Conservation (phyloP, 73 alveolate species). For the Paramecium sonneborni region DNA sequence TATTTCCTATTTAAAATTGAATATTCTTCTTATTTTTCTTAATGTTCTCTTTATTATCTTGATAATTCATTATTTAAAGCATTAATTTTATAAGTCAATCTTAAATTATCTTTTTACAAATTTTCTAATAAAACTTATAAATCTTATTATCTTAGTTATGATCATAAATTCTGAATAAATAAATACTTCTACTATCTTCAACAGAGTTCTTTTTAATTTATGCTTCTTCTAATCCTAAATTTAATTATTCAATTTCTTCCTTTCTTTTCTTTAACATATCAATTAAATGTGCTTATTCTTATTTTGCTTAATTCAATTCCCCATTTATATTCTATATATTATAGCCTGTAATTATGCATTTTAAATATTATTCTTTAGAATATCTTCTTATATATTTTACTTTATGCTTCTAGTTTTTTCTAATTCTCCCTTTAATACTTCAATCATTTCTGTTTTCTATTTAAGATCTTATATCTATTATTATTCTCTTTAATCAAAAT, state of each 20-base stretch:
- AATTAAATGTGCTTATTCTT: neutral
- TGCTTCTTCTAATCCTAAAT: constrained; percentile 8
- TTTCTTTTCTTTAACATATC: constrained; percentile 30
- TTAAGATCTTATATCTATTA: neutral
- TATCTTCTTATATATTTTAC: constrained; percentile 1
- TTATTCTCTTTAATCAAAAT: constrained; percentile 37
- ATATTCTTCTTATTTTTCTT: constrained; percentile 22
- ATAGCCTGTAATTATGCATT: neutral
- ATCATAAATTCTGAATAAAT: neutral
- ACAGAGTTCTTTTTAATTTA: neutral
- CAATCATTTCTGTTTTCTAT: neutral
- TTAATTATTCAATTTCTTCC: constrained; percentile 18
- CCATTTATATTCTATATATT: neutral
- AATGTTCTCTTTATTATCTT: neutral
- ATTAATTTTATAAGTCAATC: neutral
- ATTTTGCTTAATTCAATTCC: constrained; percentile 5
- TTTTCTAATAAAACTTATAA: neutral
- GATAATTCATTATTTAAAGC: neutral
- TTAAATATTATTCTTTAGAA: neutral
- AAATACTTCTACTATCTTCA: constrained; percentile 36
- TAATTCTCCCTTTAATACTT: neutral
- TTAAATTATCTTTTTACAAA: neutral
- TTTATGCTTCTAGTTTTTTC: constrained; percentile 23
- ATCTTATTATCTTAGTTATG: constrained; percentile 14
- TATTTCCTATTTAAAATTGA: constrained; percentile 9